These are phyloP conservation scores for Mycena leptocephala DNA, from an alignment of 768 basidiomycete genomes.

Conservation along the genomic window DNA sequence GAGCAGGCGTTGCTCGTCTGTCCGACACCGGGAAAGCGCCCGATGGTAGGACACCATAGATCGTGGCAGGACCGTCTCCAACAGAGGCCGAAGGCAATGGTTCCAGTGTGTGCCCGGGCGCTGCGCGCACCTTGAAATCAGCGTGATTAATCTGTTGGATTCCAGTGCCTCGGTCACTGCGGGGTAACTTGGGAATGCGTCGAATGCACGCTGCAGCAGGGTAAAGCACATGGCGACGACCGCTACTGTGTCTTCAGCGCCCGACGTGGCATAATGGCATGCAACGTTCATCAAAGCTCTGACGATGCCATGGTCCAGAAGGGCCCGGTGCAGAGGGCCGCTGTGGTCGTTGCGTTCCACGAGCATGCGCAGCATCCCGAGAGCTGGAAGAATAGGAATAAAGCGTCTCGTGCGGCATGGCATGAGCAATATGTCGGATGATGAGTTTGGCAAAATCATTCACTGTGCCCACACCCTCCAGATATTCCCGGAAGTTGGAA, in stretches of 20 bases:
- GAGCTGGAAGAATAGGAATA: neutral
- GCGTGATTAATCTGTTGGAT: slow-evolving; percentile 9
- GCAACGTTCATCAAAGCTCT: neutral
- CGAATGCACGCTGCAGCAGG: slow-evolving; percentile 10
- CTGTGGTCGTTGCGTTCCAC: slow-evolving; percentile 8
- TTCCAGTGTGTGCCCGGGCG: slow-evolving; percentile 16
- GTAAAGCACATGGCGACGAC: slow-evolving; percentile 17
- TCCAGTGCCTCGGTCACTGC: slow-evolving; percentile 14
- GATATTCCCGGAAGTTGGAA: slow-evolving; percentile 3
- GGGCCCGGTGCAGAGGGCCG: slow-evolving; percentile 7
- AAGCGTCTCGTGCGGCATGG: neutral
- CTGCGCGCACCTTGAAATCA: slow-evolving; percentile 7
- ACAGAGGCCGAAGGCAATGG: neutral
- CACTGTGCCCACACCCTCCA: slow-evolving; percentile 14
- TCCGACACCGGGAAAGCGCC: neutral
- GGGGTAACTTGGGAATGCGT: slow-evolving; percentile 10
- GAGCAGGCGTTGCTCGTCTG: slow-evolving; percentile 5
- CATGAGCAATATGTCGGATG: slow-evolving; percentile 13
- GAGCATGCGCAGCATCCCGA: slow-evolving; percentile 15
- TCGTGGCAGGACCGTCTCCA: slow-evolving; percentile 2
- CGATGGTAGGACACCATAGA: slow-evolving; percentile 14
- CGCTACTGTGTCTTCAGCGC: neutral
- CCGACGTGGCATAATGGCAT: slow-evolving; percentile 1
- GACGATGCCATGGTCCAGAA: slow-evolving; percentile 5
- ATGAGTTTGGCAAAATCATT: slow-evolving; percentile 16